phyloP scores from a whole-genome alignment of 106 monocot genomes.

The Hemerocallis citrina region DNA sequence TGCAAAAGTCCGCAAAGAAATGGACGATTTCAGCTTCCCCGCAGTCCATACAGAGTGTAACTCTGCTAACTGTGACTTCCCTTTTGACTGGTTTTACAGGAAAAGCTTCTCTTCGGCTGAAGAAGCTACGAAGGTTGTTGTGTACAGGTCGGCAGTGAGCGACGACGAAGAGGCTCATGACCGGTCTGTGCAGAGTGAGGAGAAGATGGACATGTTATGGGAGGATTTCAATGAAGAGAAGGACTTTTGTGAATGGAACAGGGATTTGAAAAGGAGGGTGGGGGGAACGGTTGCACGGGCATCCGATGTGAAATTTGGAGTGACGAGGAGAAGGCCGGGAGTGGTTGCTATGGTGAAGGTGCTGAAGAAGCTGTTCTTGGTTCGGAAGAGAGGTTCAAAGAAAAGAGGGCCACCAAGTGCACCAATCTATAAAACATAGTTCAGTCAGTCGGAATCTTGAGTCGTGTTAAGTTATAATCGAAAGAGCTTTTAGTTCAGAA shows the following conservation, averaged over 20 bases:
- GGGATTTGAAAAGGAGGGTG: neutral
- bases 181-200: constrained; percentile 4
- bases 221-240: constrained; percentile 51
- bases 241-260: neutral
- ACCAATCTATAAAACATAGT: too few species aligned
- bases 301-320: neutral
- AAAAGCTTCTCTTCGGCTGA: neutral
- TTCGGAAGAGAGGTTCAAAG: neutral
- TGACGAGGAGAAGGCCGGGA: constrained; percentile 13
- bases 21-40: constrained; percentile 54
- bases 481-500: too few species aligned
- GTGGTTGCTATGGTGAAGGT: constrained; percentile 32
- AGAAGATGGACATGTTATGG: constrained; percentile 55
- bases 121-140: neutral
- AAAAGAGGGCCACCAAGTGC: too few species aligned
- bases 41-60: constrained; percentile 11
- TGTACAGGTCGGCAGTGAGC: neutral
- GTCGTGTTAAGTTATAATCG: too few species aligned
- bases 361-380: constrained; percentile 33
- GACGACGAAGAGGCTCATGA: neutral
- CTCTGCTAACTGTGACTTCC: constrained; percentile 21
- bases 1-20: neutral
- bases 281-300: neutral
- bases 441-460: too few species aligned
- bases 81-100: neutral